Base-by-base conservation (phyloP, 805 yeast genomes). In the Pichia insulana region DNA sequence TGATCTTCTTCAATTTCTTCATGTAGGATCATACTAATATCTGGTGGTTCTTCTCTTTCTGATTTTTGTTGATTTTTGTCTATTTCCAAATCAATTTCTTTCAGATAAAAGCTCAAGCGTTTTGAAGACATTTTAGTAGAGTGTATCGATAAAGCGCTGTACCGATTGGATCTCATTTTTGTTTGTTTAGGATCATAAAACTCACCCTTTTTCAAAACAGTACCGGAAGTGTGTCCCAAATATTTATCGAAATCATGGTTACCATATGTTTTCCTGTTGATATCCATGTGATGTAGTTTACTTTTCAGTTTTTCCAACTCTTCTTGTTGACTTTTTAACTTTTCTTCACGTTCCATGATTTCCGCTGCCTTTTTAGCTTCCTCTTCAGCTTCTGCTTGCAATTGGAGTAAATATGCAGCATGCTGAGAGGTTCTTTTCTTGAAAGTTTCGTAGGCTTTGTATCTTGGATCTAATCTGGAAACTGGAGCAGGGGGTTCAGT, bases 71-170 rank as follows among this genome's bases (percentile, higher is more conserved):
- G 10, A 19, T 18, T 43, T 27, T 43, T 50, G 11, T 36, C 45
- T 37, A 51, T 47, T 46, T 50, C 50, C 17, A 45, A 47, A 31
- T 48, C 52, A 12, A 50, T 27, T 16, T 51, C 57, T 34, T 62
- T 65, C 44, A 73, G 47, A 33, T 67, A 64, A 16, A 67, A 63
- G 16, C 72, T 73, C 53, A 81, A 65, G 54, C 82, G 80, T 32
- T 71, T 73, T 50, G 73, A 80, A 0, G 86, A 78, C 36, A 71
- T 75, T 47, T 73, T 77, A 3, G 88, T 76, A 1, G 89, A 81
- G 52, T 80, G 79, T 60, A 80, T 65, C 0, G 88, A 80, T 34
- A 83, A 59, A n/a, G 83, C 83, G 27, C 86, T 78, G 41, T 80
- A 64, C 55, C 92, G 71, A 60, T 78, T 83, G 54, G 76, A 76